These are phyloP conservation scores for Ceratocystis smalleyi DNA, from an alignment of 2,329 filamentous ascomycete genomes.

Conservation along the genomic window DNA sequence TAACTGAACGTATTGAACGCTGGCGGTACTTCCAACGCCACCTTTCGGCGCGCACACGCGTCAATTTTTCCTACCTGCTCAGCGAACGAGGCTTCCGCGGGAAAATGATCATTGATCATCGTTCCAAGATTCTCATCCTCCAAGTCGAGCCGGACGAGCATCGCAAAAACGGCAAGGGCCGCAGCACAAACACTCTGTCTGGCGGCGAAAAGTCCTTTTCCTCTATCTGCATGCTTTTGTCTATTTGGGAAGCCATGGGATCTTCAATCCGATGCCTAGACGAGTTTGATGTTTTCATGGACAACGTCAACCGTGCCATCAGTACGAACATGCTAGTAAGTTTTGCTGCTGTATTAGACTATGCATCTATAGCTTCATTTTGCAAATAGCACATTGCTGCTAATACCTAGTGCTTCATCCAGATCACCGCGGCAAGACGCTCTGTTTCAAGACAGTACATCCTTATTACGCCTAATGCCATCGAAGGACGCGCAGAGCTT, in stretches of 20 bases:
- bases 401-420: background rate
- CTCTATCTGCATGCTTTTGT: conserved; percentile 80
- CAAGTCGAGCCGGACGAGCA: conserved; percentile 59
- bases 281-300: conserved; percentile 99
- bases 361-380: background rate
- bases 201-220: conserved; percentile 97
- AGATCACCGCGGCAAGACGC: conserved; percentile 52
- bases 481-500: conserved; percentile 42
- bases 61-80: conserved; percentile 76
- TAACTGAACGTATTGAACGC: conserved; percentile 53
- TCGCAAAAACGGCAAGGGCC: conserved; percentile 50
- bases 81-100: conserved; percentile 82
- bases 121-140: conserved; percentile 57
- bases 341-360: conserved; percentile 18
- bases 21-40: conserved; percentile 70
- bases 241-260: conserved; percentile 97
- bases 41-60: conserved; percentile 73
- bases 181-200: conserved; percentile 81
- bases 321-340: conserved; percentile 85
- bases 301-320: conserved; percentile 83
- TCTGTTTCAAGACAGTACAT: conserved; percentile 90
- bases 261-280: conserved; percentile 88
- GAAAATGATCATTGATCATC: conserved; percentile 62
- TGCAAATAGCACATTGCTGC: background rate
- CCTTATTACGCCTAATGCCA: conserved; percentile 84